Percentiles rank a stretch among this genome's conserved stretches.
These are phyloP conservation scores for Excoecaria agallocha DNA, from an alignment of 345 rosid species.

Conservation along the genomic window DNA sequence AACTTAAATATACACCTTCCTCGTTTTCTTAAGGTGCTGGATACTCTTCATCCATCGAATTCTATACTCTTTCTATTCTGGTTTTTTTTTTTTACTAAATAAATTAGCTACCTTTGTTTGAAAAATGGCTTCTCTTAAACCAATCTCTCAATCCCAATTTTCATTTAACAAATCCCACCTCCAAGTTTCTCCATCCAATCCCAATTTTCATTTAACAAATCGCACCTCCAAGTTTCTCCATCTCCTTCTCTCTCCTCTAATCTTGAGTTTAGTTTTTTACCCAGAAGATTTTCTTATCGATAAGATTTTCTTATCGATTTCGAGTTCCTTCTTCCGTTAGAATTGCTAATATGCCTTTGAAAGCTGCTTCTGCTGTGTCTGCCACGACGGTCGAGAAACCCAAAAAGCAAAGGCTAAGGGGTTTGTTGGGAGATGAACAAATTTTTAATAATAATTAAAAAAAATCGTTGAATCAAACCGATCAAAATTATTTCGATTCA, in stretches of 20 bases:
- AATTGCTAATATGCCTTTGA: conserved; percentile 41
- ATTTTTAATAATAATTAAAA: no score
- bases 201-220: no score
- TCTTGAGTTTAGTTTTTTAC: conserved; percentile 35
- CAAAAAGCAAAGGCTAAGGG: conserved; percentile 73
- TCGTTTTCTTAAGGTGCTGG: conserved; percentile 19
- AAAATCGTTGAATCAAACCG: no score
- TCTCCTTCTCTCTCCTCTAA: conserved; percentile 11
- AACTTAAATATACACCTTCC: not conserved
- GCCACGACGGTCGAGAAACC: conserved; percentile 73
- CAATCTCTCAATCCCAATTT: conserved; percentile 46
- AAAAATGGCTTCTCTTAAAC: conserved; percentile 61
- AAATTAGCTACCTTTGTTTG: not conserved
- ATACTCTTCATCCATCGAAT: conserved; percentile 19
- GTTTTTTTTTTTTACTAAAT: not conserved
- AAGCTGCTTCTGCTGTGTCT: conserved; percentile 32
- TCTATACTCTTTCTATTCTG: not conserved
- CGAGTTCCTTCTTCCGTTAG: conserved; percentile 1
- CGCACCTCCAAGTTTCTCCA: no score
- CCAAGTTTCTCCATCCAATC: conserved; percentile 10
- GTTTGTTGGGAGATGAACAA: conserved; percentile 99
- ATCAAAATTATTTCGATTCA: no score
- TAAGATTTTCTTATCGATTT: conserved; percentile 11
- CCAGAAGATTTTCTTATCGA: no score
- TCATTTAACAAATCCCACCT: conserved; percentile 41